Evolutionary conservation across 768 basidiomycete genomes (phyloP).

Genomic region (Candolleomyces aberdarensis): DNA sequence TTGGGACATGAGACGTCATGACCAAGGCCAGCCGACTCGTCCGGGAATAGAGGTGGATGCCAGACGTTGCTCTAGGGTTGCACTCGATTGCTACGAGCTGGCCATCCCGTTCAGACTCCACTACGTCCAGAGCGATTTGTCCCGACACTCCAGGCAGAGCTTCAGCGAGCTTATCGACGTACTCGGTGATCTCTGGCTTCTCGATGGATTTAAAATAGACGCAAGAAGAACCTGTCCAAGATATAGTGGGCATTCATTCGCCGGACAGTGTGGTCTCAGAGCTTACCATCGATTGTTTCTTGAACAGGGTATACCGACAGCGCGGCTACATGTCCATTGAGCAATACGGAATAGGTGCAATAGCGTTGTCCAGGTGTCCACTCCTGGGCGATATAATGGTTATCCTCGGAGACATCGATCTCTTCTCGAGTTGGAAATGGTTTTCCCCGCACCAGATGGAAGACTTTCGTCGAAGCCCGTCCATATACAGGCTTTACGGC

Average conservation of each 20-base stretch:
- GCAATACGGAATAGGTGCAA: conserved; percentile 17
- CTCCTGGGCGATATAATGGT: conserved; percentile 19
- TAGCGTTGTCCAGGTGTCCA: conserved; percentile 15
- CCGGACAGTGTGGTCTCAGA: background rate
- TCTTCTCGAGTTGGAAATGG: conserved; percentile 9
- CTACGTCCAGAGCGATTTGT: conserved; percentile 17
- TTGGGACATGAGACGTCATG: conserved; percentile 11
- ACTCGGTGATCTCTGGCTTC: conserved; percentile 9
- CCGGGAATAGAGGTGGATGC: conserved; percentile 17
- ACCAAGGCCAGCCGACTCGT: conserved; percentile 13
- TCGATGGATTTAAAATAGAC: conserved; percentile 18
- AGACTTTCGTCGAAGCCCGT: conserved; percentile 15
- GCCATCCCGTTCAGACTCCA: conserved; percentile 8
- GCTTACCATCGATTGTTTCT: conserved; percentile 19
- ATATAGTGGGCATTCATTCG: background rate
- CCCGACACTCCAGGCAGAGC: conserved; percentile 12
- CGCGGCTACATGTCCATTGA: conserved; percentile 13
- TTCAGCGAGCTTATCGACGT: conserved; percentile 10
- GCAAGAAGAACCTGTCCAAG: conserved; percentile 14
- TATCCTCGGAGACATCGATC: conserved; percentile 12
- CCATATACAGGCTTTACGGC: conserved; percentile 18
- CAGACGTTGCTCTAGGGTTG: conserved; percentile 17
- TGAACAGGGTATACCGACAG: conserved; percentile 16
- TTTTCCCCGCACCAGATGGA: conserved; percentile 13
- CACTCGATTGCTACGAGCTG: conserved; percentile 17